phyloP scores from a whole-genome alignment of 2,329 filamentous ascomycete genomes.

The Fusarium heterosporum region DNA sequence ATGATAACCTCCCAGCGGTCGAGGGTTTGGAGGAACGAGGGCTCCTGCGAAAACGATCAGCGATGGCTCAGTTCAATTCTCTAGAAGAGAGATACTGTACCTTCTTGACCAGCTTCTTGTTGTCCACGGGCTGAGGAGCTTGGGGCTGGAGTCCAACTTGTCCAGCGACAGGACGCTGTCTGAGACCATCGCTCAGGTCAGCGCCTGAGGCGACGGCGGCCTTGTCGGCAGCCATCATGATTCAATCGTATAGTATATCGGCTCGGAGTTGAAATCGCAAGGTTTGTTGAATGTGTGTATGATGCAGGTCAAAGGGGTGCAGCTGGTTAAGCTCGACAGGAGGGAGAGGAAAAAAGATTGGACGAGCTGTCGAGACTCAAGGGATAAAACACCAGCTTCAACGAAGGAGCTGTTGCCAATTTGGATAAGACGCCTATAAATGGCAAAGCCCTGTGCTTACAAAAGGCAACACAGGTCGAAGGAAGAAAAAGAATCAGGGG shows the following conservation, averaged over 20 bases:
- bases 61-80: slow-evolving; percentile 3
- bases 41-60: slow-evolving; percentile 55
- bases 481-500: slow-evolving; percentile 24
- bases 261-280: slow-evolving; percentile 7
- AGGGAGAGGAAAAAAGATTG: slow-evolving; percentile 46
- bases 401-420: slow-evolving; percentile 45
- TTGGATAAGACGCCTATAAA: slow-evolving; percentile 29
- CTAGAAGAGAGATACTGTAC: slow-evolving; percentile 50
- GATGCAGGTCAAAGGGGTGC: slow-evolving; percentile 36
- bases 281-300: slow-evolving; percentile 22
- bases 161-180: slow-evolving; percentile 63
- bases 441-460: slow-evolving; percentile 33
- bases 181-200: slow-evolving; percentile 67
- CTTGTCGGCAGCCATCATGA: slow-evolving; percentile 66
- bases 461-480: slow-evolving; percentile 35
- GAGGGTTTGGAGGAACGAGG: slow-evolving; percentile 71
- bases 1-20: slow-evolving; percentile 72
- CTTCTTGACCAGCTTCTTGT: slow-evolving; percentile 70
- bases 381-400: slow-evolving; percentile 40
- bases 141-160: slow-evolving; percentile 53
- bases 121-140: slow-evolving; percentile 64
- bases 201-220: slow-evolving; percentile 70
- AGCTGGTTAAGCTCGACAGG: slow-evolving; percentile 34
- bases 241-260: slow-evolving; percentile 32
- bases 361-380: slow-evolving; percentile 54